Percentiles rank a stretch among this genome's conserved stretches.
These are phyloP conservation scores for Sordariomycetes sp. DNA, from an alignment of 2,329 filamentous ascomycete genomes.

Conservation along the genomic window DNA sequence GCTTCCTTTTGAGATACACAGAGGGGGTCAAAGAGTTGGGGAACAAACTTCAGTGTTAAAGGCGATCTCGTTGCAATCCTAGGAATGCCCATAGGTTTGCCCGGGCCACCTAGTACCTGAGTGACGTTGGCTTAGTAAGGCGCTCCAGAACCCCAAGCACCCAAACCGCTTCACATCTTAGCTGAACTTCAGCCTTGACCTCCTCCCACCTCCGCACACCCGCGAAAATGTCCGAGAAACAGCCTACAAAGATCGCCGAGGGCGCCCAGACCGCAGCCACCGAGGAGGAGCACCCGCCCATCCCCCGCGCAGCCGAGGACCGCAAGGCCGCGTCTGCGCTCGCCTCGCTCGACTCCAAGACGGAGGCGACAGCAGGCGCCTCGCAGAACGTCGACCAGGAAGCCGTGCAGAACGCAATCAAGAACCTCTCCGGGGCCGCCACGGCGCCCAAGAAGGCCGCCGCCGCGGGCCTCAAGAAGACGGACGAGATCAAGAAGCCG, in stretches of 20 bases:
- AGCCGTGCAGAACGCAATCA: slow-evolving; percentile 64
- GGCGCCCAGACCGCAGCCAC: slow-evolving; percentile 50
- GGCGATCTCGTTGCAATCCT: too few species aligned
- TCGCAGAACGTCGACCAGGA: slow-evolving; percentile 52
- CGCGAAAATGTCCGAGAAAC: slow-evolving; percentile 47
- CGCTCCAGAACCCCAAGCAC: too few species aligned
- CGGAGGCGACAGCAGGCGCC: slow-evolving; percentile 15
- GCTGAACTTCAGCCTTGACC: too few species aligned
- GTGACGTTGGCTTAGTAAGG: too few species aligned
- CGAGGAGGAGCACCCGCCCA: slow-evolving; percentile 43
- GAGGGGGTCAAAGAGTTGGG: too few species aligned
- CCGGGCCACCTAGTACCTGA: too few species aligned
- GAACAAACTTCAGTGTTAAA: too few species aligned
- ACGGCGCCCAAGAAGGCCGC: slow-evolving; percentile 14
- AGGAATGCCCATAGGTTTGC: too few species aligned
- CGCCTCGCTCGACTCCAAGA: slow-evolving; percentile 53
- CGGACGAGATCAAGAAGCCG: too few species aligned
- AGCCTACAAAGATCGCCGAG: slow-evolving; percentile 48
- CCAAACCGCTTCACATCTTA: too few species aligned
- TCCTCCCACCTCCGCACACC: neutral
- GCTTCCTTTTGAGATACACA: too few species aligned
- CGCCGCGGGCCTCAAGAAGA: slow-evolving; percentile 34
- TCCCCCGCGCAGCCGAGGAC: slow-evolving; percentile 57
- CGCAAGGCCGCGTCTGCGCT: slow-evolving; percentile 69
- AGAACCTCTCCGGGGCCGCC: slow-evolving; percentile 38